Evolutionary conservation across 257 asterid species (phyloP).

Genomic region (Nicotiana undulata): DNA sequence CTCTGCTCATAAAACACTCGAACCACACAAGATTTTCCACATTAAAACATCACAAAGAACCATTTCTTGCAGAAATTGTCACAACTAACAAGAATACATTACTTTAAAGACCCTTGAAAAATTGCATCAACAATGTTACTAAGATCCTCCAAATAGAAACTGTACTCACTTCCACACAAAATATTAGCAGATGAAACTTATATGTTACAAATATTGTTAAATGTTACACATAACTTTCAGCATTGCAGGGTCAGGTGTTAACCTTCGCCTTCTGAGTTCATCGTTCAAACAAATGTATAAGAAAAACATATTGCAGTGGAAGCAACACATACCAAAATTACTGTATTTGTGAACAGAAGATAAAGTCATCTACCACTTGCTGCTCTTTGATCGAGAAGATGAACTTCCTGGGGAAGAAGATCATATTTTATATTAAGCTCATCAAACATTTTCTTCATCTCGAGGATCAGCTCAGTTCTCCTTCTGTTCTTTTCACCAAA

Average conservation of each 20-base stretch:
- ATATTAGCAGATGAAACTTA: not conserved
- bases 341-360: not conserved
- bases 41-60: not conserved
- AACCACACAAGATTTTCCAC: not conserved
- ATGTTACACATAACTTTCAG: not conserved
- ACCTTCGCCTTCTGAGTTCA: not conserved
- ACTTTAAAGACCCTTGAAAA: not conserved
- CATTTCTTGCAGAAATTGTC: not conserved
- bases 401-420: conserved; percentile 79
- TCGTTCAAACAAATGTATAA: not conserved
- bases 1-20: no score
- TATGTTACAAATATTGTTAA: not conserved
- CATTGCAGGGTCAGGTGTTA: not conserved
- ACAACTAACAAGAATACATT: not conserved
- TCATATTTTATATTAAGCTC: conserved; percentile 62
- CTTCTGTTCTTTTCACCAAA: conserved; percentile 53
- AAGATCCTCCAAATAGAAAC: not conserved
- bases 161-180: not conserved
- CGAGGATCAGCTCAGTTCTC: conserved; percentile 57
- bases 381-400: conserved; percentile 35
- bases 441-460: conserved; percentile 70
- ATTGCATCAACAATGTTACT: not conserved
- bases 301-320: not conserved
- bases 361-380: conserved; percentile 25
- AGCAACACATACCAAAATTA: not conserved